Conservation (phyloP, 176 grass and related monocot genomes). For the Guadua angustifolia region DNA sequence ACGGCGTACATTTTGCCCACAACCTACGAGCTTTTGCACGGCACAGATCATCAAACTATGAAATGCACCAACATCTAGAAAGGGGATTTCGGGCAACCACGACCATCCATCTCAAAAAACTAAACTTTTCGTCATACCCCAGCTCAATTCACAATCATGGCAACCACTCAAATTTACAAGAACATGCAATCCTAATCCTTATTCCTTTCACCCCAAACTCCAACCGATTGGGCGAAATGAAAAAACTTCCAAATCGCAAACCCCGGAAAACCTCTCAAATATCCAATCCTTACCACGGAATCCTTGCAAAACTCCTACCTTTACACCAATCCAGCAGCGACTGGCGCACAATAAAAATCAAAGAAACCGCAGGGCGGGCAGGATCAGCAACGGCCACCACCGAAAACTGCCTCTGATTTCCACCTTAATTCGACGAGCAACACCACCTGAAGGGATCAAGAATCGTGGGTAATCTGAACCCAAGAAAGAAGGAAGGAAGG, state of each 20-base stretch:
- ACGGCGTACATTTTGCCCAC: conserved; percentile 64
- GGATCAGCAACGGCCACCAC: conserved; percentile 32
- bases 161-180: neutral
- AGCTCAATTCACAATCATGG: conserved; percentile 8
- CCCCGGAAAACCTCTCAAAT: neutral
- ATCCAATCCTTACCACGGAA: neutral
- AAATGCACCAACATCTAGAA: conserved; percentile 5
- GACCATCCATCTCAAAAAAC: conserved; percentile 7
- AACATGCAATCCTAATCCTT: neutral
- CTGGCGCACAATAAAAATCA: neutral
- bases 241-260: neutral
- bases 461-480: conserved; percentile 7
- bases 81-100: neutral
- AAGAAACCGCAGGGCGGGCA: neutral
- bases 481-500: neutral
- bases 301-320: neutral
- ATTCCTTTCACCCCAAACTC: conserved; percentile 16
- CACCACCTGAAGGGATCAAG: neutral
- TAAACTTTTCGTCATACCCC: conserved; percentile 3
- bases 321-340: conserved; percentile 8
- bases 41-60: conserved; percentile 50
- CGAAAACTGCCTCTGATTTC: conserved; percentile 10
- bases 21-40: neutral
- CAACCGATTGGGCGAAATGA: conserved; percentile 15
- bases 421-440: conserved; percentile 1